These are phyloP conservation scores for Hypoxylon lenormandii DNA, from an alignment of 495 filamentous ascomycete species.

Conservation along the genomic window DNA sequence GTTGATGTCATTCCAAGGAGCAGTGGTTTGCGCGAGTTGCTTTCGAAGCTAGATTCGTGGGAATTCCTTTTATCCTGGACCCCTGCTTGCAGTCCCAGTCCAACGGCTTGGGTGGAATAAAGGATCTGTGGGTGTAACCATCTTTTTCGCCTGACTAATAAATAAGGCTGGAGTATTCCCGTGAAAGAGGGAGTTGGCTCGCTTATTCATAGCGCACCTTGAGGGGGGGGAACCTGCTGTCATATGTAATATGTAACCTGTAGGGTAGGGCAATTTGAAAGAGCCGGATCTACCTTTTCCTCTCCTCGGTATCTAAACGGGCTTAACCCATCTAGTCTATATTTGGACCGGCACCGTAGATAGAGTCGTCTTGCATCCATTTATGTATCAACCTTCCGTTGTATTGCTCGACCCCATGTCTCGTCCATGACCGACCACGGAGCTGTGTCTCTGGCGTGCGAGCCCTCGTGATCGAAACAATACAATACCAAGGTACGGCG, in stretches of 20 bases:
- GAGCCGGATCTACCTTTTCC: constrained; percentile 26
- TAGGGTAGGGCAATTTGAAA: constrained; percentile 17
- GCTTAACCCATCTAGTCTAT: constrained; percentile 24
- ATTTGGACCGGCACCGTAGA: constrained; percentile 14
- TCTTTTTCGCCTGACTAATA: constrained; percentile 31
- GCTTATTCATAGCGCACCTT: constrained; percentile 29
- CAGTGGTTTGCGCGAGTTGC: constrained; percentile 8
- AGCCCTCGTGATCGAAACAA: constrained; percentile 13
- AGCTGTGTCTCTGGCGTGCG: constrained; percentile 6
- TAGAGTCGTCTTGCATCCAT: constrained; percentile 3
- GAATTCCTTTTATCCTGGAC: constrained; percentile 37
- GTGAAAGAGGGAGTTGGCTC: constrained; percentile 7
- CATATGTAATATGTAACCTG: constrained; percentile 42
- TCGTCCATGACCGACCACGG: constrained; percentile 30
- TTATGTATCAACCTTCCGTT: background rate
- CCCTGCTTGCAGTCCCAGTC: constrained; percentile 46
- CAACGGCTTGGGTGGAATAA: constrained; percentile 46
- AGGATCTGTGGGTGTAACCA: constrained; percentile 44
- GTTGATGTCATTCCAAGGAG: constrained; percentile 28
- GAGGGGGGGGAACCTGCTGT: constrained; percentile 14
- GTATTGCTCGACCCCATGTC: constrained; percentile 10
- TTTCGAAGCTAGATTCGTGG: constrained; percentile 28
- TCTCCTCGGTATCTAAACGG: constrained; percentile 22
- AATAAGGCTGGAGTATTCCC: constrained; percentile 29
- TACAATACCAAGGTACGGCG: constrained; percentile 4